Conservation (phyloP, 805 yeast genomes). For the Zygoascus ofunaensis region DNA sequence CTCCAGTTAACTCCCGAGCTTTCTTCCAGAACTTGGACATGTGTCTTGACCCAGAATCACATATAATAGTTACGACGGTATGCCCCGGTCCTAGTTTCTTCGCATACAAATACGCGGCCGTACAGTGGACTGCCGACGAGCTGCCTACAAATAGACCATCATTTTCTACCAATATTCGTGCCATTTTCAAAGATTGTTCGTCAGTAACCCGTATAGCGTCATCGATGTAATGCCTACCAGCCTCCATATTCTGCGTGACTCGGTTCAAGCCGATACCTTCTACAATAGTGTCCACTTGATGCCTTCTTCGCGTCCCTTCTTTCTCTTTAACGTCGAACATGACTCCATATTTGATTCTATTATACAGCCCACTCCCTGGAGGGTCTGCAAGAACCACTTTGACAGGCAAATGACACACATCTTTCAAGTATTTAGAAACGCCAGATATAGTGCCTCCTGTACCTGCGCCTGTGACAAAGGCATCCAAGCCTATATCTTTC, state of each 20-base stretch:
- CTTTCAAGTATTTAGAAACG: slow-evolving; percentile 65
- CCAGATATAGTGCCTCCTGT: slow-evolving; percentile 98
- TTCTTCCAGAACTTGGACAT: slow-evolving; percentile 83
- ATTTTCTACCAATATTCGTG: slow-evolving; percentile 63
- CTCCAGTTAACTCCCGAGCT: slow-evolving; percentile 8
- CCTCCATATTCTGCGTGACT: slow-evolving; percentile 68
- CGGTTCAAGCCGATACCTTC: slow-evolving; percentile 93
- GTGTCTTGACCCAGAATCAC: slow-evolving; percentile 90
- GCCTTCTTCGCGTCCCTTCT: slow-evolving; percentile 90
- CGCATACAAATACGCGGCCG: slow-evolving; percentile 68
- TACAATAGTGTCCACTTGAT: slow-evolving; percentile 89
- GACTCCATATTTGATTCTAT: slow-evolving; percentile 79
- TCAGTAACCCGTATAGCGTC: slow-evolving; percentile 76
- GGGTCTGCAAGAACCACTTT: slow-evolving; percentile 79
- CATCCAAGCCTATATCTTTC: slow-evolving; percentile 49
- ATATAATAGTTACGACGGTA: slow-evolving; percentile 71
- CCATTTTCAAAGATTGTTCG: slow-evolving; percentile 79
- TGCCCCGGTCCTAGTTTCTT: slow-evolving; percentile 46
- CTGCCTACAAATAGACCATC: slow-evolving; percentile 92
- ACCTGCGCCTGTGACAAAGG: slow-evolving; percentile 85
- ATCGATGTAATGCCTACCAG: slow-evolving; percentile 63
- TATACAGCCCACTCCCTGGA: slow-evolving; percentile 87
- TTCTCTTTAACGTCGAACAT: slow-evolving; percentile 85
- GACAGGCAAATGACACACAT: slow-evolving; percentile 30
- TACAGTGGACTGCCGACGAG: slow-evolving; percentile 89